A percentile compares a stretch with the other conserved stretches of the same genome.
phyloP scores from a whole-genome alignment of 352 stramenopile genomes.

The Phytophthora pluvialis region DNA sequence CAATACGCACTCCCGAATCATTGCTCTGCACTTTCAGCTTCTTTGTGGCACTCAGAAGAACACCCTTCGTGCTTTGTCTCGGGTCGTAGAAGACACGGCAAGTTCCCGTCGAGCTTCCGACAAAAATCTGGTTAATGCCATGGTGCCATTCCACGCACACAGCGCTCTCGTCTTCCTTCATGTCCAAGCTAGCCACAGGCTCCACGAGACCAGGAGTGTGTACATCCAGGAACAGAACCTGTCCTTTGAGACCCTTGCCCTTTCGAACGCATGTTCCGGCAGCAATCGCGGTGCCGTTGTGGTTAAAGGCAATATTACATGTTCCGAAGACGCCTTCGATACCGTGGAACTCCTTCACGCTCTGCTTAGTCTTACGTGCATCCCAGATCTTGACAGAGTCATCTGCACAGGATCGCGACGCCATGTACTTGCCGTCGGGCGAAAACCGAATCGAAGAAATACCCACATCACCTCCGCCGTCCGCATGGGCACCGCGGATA shows the following conservation, averaged over 20 bases:
- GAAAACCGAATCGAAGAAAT: conserved; percentile 84
- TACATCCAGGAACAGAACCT: conserved; percentile 82
- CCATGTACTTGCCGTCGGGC: conserved; percentile 62
- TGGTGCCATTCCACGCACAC: conserved; percentile 87
- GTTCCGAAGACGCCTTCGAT: conserved; percentile 79
- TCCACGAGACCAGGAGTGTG: conserved; percentile 56
- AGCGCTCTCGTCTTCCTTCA: conserved; percentile 83
- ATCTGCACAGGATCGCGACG: conserved; percentile 75
- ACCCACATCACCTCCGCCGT: conserved; percentile 69
- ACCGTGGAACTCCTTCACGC: conserved; percentile 63
- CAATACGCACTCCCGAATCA: conserved; percentile 74
- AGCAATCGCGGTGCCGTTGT: conserved; percentile 68
- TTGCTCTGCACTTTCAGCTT: conserved; percentile 64
- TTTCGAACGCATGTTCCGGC: conserved; percentile 79
- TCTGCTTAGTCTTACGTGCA: conserved; percentile 61
- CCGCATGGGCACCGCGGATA: conserved; percentile 74
- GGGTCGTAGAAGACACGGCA: conserved; percentile 82
- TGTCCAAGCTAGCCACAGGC: conserved; percentile 67
- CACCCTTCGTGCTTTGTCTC: conserved; percentile 73
- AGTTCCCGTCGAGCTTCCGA: conserved; percentile 65
- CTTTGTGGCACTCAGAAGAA: conserved; percentile 83
- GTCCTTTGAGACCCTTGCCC: conserved; percentile 54
- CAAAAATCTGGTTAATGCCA: conserved; percentile 85
- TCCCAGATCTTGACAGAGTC: conserved; percentile 89
- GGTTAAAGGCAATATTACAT: conserved; percentile 85